Conservation (phyloP, 441 rosid genomes). For the Hura crepitans region DNA sequence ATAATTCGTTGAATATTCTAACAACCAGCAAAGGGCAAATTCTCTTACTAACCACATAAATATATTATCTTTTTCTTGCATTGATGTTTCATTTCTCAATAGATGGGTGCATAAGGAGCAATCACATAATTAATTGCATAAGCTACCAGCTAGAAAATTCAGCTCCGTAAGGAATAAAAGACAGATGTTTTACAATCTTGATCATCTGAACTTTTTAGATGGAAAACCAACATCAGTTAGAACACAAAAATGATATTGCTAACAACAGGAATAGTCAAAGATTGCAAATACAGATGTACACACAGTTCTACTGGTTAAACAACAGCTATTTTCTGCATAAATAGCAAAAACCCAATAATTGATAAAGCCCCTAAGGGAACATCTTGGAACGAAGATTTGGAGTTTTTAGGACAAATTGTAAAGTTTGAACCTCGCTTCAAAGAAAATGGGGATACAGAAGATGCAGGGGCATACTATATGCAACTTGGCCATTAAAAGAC, state of each 20-base stretch:
- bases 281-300: neutral
- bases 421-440: neutral
- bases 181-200: neutral
- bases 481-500: neutral
- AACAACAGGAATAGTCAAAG: neutral
- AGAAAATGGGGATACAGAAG: neutral
- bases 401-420: neutral
- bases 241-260: neutral
- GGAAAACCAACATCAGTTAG: neutral
- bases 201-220: neutral
- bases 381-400: no score
- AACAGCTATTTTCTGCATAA: conserved; percentile 3
- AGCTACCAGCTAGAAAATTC: neutral
- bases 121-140: neutral
- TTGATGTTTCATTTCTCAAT: no score
- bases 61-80: no score
- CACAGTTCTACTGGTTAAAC: conserved; percentile 7
- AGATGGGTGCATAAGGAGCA: neutral
- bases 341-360: neutral
- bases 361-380: neutral
- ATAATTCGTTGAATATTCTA: no score
- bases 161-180: neutral
- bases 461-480: neutral
- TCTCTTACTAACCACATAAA: no score
- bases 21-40: no score